Evolutionary conservation across 371 early-diverging fungal genomes (phyloP), one percentile per base, ranked within the genome.

Genomic region (Hamiltosporidium magnivora): DNA sequence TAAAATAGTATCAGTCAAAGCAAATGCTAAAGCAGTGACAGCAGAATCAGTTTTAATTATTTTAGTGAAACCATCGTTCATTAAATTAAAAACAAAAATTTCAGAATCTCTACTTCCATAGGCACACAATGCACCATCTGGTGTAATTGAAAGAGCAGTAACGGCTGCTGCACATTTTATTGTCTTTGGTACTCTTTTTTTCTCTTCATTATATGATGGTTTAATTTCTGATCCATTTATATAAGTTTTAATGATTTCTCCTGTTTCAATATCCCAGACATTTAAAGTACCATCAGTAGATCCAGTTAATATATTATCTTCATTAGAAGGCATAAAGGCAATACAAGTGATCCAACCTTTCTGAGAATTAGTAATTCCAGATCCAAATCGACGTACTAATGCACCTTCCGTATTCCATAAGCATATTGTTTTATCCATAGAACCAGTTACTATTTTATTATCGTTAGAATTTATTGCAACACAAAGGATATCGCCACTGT

Each of bases 61-160:
- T 44, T 61, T 59, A 11, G 69, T 54, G 42, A 53, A 60, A 42
- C 74, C 71, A 11, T 73, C 60, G 12, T 61, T 58, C 44, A 70
- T 67, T 1, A 76, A 63, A 44, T 78, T 76, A 55, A 74, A 58
- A 37, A 80, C 68, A 58, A 71, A 73, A 44, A 76, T 75, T 44
- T 63, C 65, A 40, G 63, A 59, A 64, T 78, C 72, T 65, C 73
- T 77, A 38, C 75, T 74, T 39, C 75, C 78, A 61, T 76, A 76
- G 3, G 74, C 74, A n/a, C 80, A 69, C 0, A 75, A 63, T 11
- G 75, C 68, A 52, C 80, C 80, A 43, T 78, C 80, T 56, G 73
- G 67, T 46, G 75, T 69, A 44, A 78, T 72, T 1, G 67, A 58
- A 12, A 80, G 40, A n/a, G 72, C 63, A 36, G 68, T 70, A 39